Conservation (phyloP, 2,329 filamentous ascomycete genomes). For the Colletotrichum euphorbiae region DNA sequence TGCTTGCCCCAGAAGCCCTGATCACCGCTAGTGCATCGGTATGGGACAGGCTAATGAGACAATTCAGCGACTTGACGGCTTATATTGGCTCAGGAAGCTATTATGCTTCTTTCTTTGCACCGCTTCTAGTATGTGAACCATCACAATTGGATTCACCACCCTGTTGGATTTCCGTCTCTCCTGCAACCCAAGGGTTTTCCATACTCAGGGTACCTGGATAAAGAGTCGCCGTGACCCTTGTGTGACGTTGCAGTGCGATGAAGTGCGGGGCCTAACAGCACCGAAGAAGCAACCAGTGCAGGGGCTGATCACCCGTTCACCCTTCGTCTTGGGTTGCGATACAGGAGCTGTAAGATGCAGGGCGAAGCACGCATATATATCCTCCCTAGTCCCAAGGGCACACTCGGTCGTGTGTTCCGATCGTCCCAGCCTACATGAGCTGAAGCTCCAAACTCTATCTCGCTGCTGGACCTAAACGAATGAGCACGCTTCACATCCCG, state of each 20-base stretch:
- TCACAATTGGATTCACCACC: not conserved
- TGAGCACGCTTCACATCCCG: not conserved
- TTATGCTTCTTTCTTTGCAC: constrained; percentile 13
- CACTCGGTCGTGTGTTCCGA: not conserved
- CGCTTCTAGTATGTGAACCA: not conserved
- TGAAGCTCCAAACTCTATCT: not conserved
- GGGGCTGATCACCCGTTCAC: constrained; percentile 28
- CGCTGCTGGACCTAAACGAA: not conserved
- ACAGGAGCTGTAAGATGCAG: not conserved
- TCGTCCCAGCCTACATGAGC: not conserved
- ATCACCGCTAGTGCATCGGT: constrained; percentile 17
- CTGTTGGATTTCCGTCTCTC: not conserved
- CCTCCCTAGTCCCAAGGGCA: not conserved
- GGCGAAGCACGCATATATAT: constrained; percentile 20
- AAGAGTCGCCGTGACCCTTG: constrained; percentile 25
- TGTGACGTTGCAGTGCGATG: constrained; percentile 39
- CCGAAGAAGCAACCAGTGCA: not conserved
- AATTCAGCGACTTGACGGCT: not conserved
- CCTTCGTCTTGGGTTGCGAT: constrained; percentile 21
- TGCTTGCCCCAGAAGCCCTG: not conserved
- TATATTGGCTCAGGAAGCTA: constrained; percentile 22
- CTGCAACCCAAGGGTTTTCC: not conserved
- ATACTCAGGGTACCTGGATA: not conserved
- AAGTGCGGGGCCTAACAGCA: constrained; percentile 24
- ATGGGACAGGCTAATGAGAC: constrained; percentile 3